A percentile compares a stretch with the other conserved stretches of the same genome.
Evolutionary conservation across 768 basidiomycete species (phyloP).

Genomic region (Lactarius vividus): DNA sequence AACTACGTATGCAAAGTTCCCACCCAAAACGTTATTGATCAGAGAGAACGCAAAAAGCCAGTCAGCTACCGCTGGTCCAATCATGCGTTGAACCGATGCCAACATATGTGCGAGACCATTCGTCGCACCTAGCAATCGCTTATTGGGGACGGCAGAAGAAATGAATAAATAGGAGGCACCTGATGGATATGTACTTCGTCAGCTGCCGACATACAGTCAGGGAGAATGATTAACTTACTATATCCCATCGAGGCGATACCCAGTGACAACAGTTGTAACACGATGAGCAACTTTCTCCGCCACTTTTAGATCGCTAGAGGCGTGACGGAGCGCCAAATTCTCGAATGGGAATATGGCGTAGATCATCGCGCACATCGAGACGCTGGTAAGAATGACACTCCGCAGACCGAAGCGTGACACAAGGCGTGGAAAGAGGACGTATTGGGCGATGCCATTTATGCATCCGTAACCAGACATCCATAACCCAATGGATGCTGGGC

Average conservation of each 20-base stretch:
- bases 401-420: constrained; percentile 38
- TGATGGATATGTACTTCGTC: constrained; percentile 28
- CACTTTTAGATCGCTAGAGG: not conserved
- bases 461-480: constrained; percentile 39
- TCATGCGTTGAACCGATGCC: constrained; percentile 38
- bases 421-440: constrained; percentile 37
- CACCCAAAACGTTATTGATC: constrained; percentile 27
- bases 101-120: constrained; percentile 50
- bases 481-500: constrained; percentile 39
- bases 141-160: constrained; percentile 58
- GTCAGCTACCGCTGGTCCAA: constrained; percentile 55
- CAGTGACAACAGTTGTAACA: not conserved
- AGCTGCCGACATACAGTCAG: not conserved
- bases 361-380: constrained; percentile 29
- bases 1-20: not conserved
- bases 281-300: not conserved
- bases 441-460: constrained; percentile 39
- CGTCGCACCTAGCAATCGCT: constrained; percentile 60
- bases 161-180: constrained; percentile 70
- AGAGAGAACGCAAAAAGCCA: constrained; percentile 67
- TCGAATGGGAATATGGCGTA: constrained; percentile 33
- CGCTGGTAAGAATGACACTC: constrained; percentile 31
- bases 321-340: not conserved
- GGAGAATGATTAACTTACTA: not conserved
- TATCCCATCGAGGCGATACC: not conserved